These are phyloP conservation scores for Acidomyces sp. DNA, from an alignment of 495 filamentous ascomycete genomes.

Conservation along the genomic window DNA sequence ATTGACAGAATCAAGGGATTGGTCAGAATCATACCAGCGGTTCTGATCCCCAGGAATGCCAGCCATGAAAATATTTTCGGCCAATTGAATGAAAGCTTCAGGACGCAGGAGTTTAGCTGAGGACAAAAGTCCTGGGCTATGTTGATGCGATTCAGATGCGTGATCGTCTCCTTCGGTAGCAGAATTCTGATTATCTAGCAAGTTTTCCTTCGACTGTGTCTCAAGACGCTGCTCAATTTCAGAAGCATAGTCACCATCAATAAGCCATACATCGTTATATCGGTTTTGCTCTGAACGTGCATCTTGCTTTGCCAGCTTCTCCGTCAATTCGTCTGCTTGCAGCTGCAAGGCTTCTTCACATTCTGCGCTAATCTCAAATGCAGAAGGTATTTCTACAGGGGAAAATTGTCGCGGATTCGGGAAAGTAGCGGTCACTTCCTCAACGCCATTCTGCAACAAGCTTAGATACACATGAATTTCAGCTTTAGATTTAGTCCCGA, in stretches of 20 bases:
- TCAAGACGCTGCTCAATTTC: conserved; percentile 25
- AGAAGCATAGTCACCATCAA: conserved; percentile 36
- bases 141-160: not conserved
- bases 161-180: conserved; percentile 1
- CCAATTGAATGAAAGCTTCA: conserved; percentile 49
- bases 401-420: conserved; percentile 16
- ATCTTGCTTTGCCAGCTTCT: conserved; percentile 45
- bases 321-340: conserved; percentile 47
- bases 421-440: conserved; percentile 22
- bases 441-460: conserved; percentile 42
- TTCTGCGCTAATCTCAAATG: conserved; percentile 55
- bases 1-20: not conserved
- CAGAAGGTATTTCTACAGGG: conserved; percentile 49
- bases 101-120: conserved; percentile 46
- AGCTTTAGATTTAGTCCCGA: conserved; percentile 58
- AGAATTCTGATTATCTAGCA: no score
- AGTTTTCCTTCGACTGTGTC: no score
- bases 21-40: conserved; percentile 50
- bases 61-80: conserved; percentile 68
- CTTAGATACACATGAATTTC: conserved; percentile 59
- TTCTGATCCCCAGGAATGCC: conserved; percentile 39
- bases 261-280: conserved; percentile 44
- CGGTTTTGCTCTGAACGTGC: conserved; percentile 38
- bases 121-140: conserved; percentile 10
- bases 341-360: conserved; percentile 53